Evolutionary conservation across 208 protist genomes (phyloP), one percentile per base, ranked within the genome.

Genomic region (Leishmania tropica): DNA sequence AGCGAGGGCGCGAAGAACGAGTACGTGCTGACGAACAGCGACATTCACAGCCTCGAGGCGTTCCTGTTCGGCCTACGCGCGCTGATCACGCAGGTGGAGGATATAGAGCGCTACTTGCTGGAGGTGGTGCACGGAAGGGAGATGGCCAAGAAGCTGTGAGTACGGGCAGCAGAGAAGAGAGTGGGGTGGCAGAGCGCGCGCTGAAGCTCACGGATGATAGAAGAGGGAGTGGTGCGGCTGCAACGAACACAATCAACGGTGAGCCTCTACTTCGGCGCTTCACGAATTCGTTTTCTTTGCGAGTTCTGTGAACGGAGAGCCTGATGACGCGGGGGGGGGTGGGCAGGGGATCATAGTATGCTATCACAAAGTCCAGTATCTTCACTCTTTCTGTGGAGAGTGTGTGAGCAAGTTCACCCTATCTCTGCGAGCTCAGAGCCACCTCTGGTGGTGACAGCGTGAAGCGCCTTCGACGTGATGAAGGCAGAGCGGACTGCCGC

Each of bases 21-120:
- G 81, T 94, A 92, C 86, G 91, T 97, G 35, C 79, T 97, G 73
- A 91, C 90, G 13, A 97, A 95, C 84, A 85, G 87, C 56, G 94
- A 97, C 64, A 93, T 97, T 62, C 94, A 97, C 83, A 96, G 94
- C 67, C 42, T 97, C 35, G 92, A 96, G 86, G 91, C 94, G 0
- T 97, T 97, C 71, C 81, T 97, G 13, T 97, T 95, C 79, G 94
- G 94, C 54, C 83, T 95, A 65, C 87, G 90, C 47, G 83, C 90
- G n/a, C 77, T 96, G 28, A 90, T 95, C n/a, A 76, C 81, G 54
- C 88, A 95, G 76, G 64, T 95, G 35, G 88, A 91, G 48, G 88
- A 96, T 60, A 68, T 97, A 67, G 89, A 97, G 85, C 86, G 89
- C 81, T 78, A 92, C 42, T 62, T 97, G 73, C 80, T 97, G 75